phyloP scores from a whole-genome alignment of 441 rosid genomes.

The Gossypium schwendimanii region DNA sequence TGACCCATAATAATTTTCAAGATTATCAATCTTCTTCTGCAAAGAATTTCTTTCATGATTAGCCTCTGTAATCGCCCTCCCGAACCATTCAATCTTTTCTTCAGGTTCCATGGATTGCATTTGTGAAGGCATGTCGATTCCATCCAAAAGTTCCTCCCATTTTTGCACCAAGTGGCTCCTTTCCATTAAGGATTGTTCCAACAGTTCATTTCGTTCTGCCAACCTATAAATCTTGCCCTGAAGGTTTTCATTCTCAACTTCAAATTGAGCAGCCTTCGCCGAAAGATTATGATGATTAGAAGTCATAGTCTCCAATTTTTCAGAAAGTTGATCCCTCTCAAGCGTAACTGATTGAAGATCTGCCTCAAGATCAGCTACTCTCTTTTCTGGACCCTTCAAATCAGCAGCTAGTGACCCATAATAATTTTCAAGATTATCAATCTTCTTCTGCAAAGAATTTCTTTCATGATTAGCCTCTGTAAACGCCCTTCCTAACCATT shows the following conservation, averaged over 20 bases:
- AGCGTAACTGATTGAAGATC: conserved; percentile 43
- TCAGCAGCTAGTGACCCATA: conserved; percentile 63
- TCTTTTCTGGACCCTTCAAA: conserved; percentile 56
- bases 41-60: conserved; percentile 50
- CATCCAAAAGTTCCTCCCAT: conserved; percentile 82
- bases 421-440: conserved; percentile 57
- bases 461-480: conserved; percentile 60
- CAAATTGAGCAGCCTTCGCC: conserved; percentile 38
- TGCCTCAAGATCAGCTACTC: conserved; percentile 44
- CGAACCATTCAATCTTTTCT: conserved; percentile 87
- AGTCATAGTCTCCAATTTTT: conserved; percentile 50
- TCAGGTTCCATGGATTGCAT: conserved; percentile 72
- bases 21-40: conserved; percentile 58
- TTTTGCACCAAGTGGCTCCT: conserved; percentile 83
- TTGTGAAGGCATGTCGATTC: conserved; percentile 66
- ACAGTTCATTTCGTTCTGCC: conserved; percentile 99
- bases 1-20: conserved; percentile 58
- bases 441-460: conserved; percentile 57
- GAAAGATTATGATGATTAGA: conserved; percentile 43
- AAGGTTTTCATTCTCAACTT: conserved; percentile 76
- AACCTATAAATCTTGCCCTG: conserved; percentile 85
- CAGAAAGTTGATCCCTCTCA: conserved; percentile 54
- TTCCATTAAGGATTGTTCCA: conserved; percentile 93
- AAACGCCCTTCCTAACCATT: conserved; percentile 76
- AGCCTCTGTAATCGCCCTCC: conserved; percentile 66